Percentiles rank a stretch among this genome's conserved stretches.
These are phyloP conservation scores for Fusarium illudens DNA, from an alignment of 2,329 filamentous ascomycete species.

Conservation along the genomic window DNA sequence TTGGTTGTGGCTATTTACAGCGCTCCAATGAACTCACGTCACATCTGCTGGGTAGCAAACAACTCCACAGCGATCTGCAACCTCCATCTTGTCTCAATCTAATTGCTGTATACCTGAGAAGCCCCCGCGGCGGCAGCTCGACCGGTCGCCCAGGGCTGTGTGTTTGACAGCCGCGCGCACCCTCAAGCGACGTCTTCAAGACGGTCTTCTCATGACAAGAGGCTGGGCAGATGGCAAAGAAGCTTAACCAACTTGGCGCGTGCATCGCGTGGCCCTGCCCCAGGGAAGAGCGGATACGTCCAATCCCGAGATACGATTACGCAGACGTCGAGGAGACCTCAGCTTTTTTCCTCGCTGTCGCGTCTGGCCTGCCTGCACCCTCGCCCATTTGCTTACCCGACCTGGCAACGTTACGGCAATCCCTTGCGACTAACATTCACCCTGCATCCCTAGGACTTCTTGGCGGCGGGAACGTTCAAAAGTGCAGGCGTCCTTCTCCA, in stretches of 20 bases:
- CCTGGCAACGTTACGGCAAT: constrained; percentile 26
- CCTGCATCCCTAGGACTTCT: constrained; percentile 29
- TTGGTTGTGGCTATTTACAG: background rate
- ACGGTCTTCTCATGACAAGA: constrained; percentile 1
- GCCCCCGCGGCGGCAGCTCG: background rate
- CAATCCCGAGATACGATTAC: constrained; percentile 32
- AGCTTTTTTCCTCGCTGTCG: background rate
- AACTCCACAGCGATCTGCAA: constrained; percentile 28
- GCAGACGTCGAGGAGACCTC: constrained; percentile 28
- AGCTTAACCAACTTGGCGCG: constrained; percentile 42
- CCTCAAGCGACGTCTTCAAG: background rate
- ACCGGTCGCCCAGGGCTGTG: background rate
- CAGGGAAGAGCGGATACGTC: constrained; percentile 34
- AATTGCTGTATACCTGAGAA: constrained; percentile 12
- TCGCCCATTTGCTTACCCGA: constrained; percentile 16
- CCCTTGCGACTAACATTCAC: constrained; percentile 4
- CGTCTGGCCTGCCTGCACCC: background rate
- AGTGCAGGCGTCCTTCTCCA: constrained; percentile 9
- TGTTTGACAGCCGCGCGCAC: background rate
- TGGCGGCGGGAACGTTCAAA: constrained; percentile 30
- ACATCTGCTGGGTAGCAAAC: background rate
- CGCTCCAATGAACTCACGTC: background rate
- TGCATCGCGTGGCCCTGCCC: constrained; percentile 36
- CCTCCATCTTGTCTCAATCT: constrained; percentile 9
- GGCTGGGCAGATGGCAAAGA: constrained; percentile 33